Percentiles rank a stretch among this genome's conserved stretches.
Conservation (phyloP, 2,329 filamentous ascomycete genomes). For the Diaporthe sp. region DNA sequence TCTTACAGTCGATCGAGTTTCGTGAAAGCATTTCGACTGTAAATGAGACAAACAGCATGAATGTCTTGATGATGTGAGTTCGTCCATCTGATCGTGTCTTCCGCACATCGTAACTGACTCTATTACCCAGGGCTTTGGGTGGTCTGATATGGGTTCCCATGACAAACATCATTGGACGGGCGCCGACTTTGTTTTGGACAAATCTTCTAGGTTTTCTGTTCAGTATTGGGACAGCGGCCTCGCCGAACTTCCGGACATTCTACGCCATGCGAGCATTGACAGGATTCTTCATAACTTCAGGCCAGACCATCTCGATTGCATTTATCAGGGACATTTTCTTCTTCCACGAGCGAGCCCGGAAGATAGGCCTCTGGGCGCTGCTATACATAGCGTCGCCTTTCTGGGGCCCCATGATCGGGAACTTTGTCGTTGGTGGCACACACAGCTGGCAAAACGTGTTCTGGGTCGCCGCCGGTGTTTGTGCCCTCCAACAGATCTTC, state of each 20-base stretch:
- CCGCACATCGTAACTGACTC: neutral
- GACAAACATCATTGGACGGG: slow-evolving; percentile 41
- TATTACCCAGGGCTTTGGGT: slow-evolving; percentile 41
- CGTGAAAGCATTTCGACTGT: slow-evolving; percentile 4
- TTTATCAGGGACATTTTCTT: slow-evolving; percentile 62
- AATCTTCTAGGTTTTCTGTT: slow-evolving; percentile 43
- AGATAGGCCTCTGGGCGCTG: slow-evolving; percentile 49
- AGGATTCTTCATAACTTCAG: slow-evolving; percentile 59
- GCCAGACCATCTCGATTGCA: slow-evolving; percentile 51
- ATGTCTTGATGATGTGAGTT: slow-evolving; percentile 36
- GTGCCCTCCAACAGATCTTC: slow-evolving; percentile 44
- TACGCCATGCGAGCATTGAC: slow-evolving; percentile 49
- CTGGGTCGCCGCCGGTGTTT: slow-evolving; percentile 47
- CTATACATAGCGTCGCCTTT: slow-evolving; percentile 46
- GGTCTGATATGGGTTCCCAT: slow-evolving; percentile 44
- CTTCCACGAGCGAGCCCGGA: slow-evolving; percentile 57
- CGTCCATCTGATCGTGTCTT: neutral
- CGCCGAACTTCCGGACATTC: slow-evolving; percentile 43
- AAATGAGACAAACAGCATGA: slow-evolving; percentile 37
- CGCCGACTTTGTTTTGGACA: slow-evolving; percentile 46
- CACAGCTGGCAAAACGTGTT: slow-evolving; percentile 50
- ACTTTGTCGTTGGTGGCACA: slow-evolving; percentile 50
- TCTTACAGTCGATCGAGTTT: slow-evolving; percentile 14
- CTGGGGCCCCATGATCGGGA: slow-evolving; percentile 46
- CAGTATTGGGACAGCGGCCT: slow-evolving; percentile 43